These are phyloP conservation scores for Picea sitchensis DNA, from an alignment of 75 land plant species.

Conservation along the genomic window DNA sequence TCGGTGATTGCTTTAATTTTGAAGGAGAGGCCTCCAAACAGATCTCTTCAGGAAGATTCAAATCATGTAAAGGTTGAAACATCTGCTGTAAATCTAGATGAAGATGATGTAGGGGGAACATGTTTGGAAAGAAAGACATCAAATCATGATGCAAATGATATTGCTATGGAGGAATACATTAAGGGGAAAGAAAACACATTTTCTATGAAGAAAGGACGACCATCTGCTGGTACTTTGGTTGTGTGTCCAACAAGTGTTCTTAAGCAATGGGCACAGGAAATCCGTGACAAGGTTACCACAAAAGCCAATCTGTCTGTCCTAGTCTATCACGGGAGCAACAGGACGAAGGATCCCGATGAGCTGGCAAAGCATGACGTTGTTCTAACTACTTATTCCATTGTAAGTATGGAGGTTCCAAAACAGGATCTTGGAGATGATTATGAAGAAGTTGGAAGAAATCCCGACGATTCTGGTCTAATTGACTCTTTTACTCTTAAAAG, in stretches of 20 bases:
- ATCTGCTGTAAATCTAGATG: constrained; percentile 72
- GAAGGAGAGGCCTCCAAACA: constrained; percentile 45
- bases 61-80: constrained; percentile 36
- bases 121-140: constrained; percentile 18
- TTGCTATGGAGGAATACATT: background rate
- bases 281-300: constrained; percentile 70
- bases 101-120: constrained; percentile 51
- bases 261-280: constrained; percentile 92
- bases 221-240: constrained; percentile 90
- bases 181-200: constrained; percentile 11
- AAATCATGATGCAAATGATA: constrained; percentile 14
- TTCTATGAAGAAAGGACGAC: constrained; percentile 42
- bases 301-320: constrained; percentile 65
- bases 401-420: constrained; percentile 94
- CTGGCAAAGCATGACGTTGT: constrained; percentile 90
- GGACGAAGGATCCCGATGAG: constrained; percentile 80
- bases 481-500: constrained; percentile 35
- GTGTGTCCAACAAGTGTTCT: constrained; percentile 97
- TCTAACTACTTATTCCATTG: constrained; percentile 90
- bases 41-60: constrained; percentile 22
- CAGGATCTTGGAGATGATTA: constrained; percentile 74
- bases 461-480: constrained; percentile 50
- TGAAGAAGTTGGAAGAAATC: constrained; percentile 53
- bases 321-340: constrained; percentile 85
- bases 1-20: constrained; percentile 90